Evolutionary conservation across 2,329 filamentous ascomycete genomes (phyloP).

Genomic region (Fusarium udum): DNA sequence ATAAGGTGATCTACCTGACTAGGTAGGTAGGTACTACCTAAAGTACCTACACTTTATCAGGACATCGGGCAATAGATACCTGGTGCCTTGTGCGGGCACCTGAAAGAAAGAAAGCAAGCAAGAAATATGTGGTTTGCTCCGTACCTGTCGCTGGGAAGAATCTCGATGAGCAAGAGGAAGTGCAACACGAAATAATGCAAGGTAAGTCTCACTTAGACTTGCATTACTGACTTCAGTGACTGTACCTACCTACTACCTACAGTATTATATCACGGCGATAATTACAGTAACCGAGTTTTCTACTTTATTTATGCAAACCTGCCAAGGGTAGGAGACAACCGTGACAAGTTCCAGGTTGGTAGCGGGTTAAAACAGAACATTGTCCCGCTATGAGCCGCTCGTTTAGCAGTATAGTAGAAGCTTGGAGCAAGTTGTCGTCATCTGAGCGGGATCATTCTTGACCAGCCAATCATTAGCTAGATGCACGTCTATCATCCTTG

Average conservation of each 20-base stretch:
- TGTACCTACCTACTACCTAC: neutral
- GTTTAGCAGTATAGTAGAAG: neutral
- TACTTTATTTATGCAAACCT: neutral
- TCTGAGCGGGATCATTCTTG: slow-evolving; percentile 1
- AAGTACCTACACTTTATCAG: neutral
- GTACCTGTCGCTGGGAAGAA: neutral
- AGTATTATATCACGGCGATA: neutral
- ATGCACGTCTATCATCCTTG: slow-evolving; percentile 23
- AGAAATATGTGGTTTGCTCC: neutral
- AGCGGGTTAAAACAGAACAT: neutral
- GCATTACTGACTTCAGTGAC: neutral
- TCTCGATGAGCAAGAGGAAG: slow-evolving; percentile 15
- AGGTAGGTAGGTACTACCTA: neutral
- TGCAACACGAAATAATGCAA: neutral
- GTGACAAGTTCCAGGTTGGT: neutral
- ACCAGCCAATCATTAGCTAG: slow-evolving; percentile 36
- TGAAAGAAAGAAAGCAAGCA: neutral
- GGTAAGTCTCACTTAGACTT: neutral
- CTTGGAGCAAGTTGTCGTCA: slow-evolving; percentile 36
- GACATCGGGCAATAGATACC: neutral
- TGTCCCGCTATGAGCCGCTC: slow-evolving; percentile 26
- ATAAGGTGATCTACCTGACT: neutral
- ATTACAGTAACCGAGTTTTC: too few relatives aligned
- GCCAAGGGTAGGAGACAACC: neutral
- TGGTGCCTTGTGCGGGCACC: neutral